Conservation (phyloP, 306 rosid species). For the Pterocarpus macrocarpus region DNA sequence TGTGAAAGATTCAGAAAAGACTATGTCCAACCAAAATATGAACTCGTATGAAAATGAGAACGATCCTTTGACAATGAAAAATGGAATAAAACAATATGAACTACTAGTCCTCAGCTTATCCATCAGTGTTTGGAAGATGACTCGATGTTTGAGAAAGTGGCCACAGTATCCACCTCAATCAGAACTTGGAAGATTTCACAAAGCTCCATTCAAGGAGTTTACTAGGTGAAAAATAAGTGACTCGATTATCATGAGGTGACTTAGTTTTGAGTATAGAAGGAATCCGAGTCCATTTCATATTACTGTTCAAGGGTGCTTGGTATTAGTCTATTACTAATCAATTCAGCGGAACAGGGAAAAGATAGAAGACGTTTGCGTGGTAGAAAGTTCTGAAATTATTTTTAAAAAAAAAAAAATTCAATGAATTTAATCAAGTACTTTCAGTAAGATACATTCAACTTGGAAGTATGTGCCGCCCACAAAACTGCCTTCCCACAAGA, state of each 20-base stretch:
- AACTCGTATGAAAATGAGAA: background rate
- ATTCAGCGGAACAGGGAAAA: background rate
- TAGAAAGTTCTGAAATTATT: too few species aligned
- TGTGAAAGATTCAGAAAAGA: background rate
- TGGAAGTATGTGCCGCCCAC: background rate
- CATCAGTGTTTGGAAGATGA: background rate
- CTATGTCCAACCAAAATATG: background rate
- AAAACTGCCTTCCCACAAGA: background rate
- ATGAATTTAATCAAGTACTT: background rate
- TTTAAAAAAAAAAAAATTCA: too few species aligned
- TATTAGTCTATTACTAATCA: background rate
- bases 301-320: background rate
- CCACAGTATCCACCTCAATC: background rate
- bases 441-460: background rate
- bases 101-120: background rate
- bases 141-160: background rate
- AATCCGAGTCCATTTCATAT: background rate
- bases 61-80: background rate
- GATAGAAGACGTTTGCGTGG: too few species aligned
- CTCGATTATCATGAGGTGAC: background rate
- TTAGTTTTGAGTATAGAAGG: background rate
- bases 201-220: background rate
- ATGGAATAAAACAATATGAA: background rate
- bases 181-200: background rate
- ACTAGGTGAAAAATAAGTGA: background rate